A percentile compares a stretch with the other conserved stretches of the same genome.
Conservation (phyloP, 257 asterid genomes). For the Solanum paucissectum region DNA sequence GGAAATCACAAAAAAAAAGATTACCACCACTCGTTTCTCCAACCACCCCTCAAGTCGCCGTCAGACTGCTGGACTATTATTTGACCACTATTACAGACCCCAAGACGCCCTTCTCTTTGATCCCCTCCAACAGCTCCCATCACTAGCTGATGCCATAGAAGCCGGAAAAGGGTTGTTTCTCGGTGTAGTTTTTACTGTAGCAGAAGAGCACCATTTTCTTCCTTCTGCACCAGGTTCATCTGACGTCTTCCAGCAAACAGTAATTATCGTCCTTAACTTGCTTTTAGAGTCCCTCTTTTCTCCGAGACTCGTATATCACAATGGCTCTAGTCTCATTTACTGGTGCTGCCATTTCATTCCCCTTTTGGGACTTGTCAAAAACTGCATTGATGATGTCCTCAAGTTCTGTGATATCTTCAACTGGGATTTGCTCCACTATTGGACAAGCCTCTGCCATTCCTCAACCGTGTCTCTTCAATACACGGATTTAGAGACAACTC, state of each 20-base stretch:
- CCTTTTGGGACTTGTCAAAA: background rate
- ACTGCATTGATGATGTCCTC: slow-evolving; percentile 25
- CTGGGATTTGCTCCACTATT: slow-evolving; percentile 34
- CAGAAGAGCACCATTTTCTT: background rate
- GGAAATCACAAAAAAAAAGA: background rate
- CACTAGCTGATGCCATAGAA: background rate
- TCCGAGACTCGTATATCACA: background rate
- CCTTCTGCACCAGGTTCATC: slow-evolving; percentile 11
- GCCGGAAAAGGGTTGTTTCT: slow-evolving; percentile 3
- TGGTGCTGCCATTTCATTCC: background rate
- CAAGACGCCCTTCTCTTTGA: background rate
- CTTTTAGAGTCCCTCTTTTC: background rate
- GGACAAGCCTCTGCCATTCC: slow-evolving; percentile 46
- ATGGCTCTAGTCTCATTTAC: slow-evolving; percentile 3
- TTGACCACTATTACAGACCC: background rate
- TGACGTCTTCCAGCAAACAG: slow-evolving; percentile 23
- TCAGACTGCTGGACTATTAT: background rate
- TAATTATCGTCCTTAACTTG: slow-evolving; percentile 13
- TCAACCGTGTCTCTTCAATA: slow-evolving; percentile 44
- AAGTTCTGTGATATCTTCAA: slow-evolving; percentile 45
- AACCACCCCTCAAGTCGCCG: background rate
- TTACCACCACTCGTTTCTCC: background rate
- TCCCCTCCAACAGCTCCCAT: background rate
- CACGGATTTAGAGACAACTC: slow-evolving; percentile 40
- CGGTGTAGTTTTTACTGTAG: background rate